Percentiles rank a stretch among this genome's conserved stretches.
These are phyloP conservation scores for Carex littledalei DNA, from an alignment of 176 grass and related monocot species.

Conservation along the genomic window DNA sequence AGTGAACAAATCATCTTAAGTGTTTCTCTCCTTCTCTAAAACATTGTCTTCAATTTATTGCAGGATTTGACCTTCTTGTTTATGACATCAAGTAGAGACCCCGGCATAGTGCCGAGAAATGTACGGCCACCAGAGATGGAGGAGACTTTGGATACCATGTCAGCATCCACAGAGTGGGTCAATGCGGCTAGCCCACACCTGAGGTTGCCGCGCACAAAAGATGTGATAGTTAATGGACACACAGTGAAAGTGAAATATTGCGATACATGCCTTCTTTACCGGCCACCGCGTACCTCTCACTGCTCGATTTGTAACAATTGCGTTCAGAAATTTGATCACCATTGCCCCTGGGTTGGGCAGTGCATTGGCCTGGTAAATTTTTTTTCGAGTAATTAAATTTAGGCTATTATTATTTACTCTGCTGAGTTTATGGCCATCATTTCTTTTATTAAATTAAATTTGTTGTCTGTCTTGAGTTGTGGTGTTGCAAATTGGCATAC, in stretches of 20 bases:
- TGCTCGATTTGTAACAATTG: slow-evolving; percentile 94
- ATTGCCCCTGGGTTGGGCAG: slow-evolving; percentile 97
- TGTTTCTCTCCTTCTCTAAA: background rate
- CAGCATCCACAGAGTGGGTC: slow-evolving; percentile 70
- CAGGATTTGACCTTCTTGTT: slow-evolving; percentile 62
- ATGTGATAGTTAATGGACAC: slow-evolving; percentile 56
- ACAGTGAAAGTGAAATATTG: slow-evolving; percentile 83
- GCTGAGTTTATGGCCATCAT: background rate
- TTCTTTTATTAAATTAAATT: background rate
- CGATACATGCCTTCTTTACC: slow-evolving; percentile 77
- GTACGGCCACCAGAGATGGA: slow-evolving; percentile 35
- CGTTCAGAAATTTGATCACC: slow-evolving; percentile 84
- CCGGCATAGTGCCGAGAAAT: slow-evolving; percentile 82
- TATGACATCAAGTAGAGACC: slow-evolving; percentile 81
- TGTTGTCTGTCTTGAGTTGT: background rate
- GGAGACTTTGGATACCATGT: background rate
- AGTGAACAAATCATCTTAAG: background rate
- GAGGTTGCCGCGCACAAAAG: slow-evolving; percentile 52
- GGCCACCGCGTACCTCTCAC: slow-evolving; percentile 73
- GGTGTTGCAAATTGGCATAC: background rate
- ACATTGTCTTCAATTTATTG: background rate
- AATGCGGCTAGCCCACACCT: slow-evolving; percentile 48
- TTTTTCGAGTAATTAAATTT: background rate
- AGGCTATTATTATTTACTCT: background rate
- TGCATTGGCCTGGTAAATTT: slow-evolving; percentile 64